Evolutionary conservation across 2,329 filamentous ascomycete species (phyloP).

Genomic region (Alternaria postmessia): DNA sequence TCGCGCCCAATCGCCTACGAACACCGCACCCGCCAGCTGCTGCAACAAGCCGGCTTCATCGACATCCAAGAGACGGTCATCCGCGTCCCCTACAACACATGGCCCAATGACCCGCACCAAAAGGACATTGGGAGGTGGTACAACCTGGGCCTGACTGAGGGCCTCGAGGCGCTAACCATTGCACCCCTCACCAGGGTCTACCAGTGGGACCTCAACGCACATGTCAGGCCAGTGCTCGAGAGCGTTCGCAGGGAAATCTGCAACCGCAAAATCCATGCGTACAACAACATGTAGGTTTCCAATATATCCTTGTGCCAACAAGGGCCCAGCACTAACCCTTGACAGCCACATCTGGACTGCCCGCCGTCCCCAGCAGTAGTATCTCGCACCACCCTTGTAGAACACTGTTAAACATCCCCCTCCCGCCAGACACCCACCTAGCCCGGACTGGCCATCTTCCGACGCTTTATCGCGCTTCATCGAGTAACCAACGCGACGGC

Average conservation of each 20-base stretch:
- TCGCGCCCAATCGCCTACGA: slow-evolving; percentile 73
- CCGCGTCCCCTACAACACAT: slow-evolving; percentile 76
- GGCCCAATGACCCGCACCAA: slow-evolving; percentile 70
- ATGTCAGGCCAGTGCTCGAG: slow-evolving; percentile 69
- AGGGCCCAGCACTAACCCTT: slow-evolving; percentile 27
- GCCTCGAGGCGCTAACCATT: slow-evolving; percentile 75
- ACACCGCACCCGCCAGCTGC: slow-evolving; percentile 65
- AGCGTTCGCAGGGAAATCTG: slow-evolving; percentile 74
- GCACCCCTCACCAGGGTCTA: slow-evolving; percentile 74
- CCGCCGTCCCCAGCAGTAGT: slow-evolving; percentile 54
- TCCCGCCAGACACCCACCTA: slow-evolving; percentile 7
- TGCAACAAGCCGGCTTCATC: slow-evolving; percentile 78
- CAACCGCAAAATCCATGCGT: slow-evolving; percentile 72
- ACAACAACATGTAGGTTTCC: slow-evolving; percentile 76
- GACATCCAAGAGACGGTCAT: slow-evolving; percentile 77
- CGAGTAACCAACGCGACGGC: slow-evolving; percentile 10
- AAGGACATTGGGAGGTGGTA: slow-evolving; percentile 82
- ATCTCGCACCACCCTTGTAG: slow-evolving; percentile 21
- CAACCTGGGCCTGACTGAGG: slow-evolving; percentile 77
- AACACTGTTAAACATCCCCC: slow-evolving; percentile 11
- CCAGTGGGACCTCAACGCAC: slow-evolving; percentile 63
- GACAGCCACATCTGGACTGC: slow-evolving; percentile 59
- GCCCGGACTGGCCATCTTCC: slow-evolving; percentile 3
- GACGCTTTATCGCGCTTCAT: background rate
- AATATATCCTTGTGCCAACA: background rate